Evolutionary conservation across 306 rosid genomes (phyloP).

Genomic region (Vigna hirtella): DNA sequence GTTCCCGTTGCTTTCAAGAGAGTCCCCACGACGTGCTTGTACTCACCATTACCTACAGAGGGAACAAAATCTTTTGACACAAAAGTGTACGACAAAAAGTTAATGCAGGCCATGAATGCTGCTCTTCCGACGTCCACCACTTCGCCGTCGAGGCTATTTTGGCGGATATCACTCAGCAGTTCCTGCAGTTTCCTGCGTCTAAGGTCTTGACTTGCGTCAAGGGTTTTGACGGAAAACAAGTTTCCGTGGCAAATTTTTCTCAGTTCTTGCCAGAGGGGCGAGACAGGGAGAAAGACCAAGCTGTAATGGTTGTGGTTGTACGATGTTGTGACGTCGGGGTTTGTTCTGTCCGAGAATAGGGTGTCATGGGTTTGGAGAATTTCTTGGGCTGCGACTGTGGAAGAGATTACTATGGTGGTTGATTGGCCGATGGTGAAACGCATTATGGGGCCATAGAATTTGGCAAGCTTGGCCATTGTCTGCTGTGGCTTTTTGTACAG

Average conservation of each 20-base stretch:
- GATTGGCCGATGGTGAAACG: slow-evolving; percentile 18
- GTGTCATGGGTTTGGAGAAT: slow-evolving; percentile 36
- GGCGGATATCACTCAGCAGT: slow-evolving; percentile 40
- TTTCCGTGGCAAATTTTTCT: slow-evolving; percentile 40
- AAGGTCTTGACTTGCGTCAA: slow-evolving; percentile 44
- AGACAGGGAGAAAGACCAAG: slow-evolving; percentile 35
- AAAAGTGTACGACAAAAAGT: slow-evolving; percentile 52
- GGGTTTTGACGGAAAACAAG: slow-evolving; percentile 46
- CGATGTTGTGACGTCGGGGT: slow-evolving; percentile 6
- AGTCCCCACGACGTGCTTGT: slow-evolving; percentile 43
- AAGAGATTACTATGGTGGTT: slow-evolving; percentile 34
- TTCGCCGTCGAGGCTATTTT: slow-evolving; percentile 30
- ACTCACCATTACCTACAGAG: slow-evolving; percentile 11
- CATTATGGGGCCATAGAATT: slow-evolving; percentile 41
- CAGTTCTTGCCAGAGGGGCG: slow-evolving; percentile 39
- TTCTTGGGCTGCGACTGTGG: slow-evolving; percentile 20
- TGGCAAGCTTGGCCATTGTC: slow-evolving; percentile 41
- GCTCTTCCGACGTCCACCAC: slow-evolving; percentile 53
- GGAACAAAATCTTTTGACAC: slow-evolving; percentile 56
- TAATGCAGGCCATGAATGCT: slow-evolving; percentile 49
- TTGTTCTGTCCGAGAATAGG: slow-evolving; percentile 32
- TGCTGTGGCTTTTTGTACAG: slow-evolving; percentile 44
- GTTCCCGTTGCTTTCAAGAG: slow-evolving; percentile 48
- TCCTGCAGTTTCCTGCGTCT: slow-evolving; percentile 46
- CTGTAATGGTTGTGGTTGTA: slow-evolving; percentile 25